Percentiles rank a stretch among this genome's conserved stretches.
These are phyloP conservation scores for Phaeotremella skinneri DNA, from an alignment of 768 basidiomycete species.

Conservation along the genomic window DNA sequence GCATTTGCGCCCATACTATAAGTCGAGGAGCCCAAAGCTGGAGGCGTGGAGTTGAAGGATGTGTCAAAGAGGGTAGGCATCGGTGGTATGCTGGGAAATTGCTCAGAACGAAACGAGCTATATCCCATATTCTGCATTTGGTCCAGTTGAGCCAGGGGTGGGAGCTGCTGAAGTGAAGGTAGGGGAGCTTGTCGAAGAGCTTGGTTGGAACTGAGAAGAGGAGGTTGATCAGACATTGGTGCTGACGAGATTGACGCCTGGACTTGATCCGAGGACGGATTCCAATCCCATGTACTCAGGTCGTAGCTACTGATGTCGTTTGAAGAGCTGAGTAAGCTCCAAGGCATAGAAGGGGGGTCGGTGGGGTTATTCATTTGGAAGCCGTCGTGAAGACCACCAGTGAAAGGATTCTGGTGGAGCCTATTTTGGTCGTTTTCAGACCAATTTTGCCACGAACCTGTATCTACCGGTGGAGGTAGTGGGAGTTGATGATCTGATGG, in stretches of 20 bases:
- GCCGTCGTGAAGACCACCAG: neutral
- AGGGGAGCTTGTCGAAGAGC: neutral
- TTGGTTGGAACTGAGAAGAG: neutral
- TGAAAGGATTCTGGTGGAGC: neutral
- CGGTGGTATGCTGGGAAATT: neutral
- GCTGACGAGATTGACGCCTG: neutral
- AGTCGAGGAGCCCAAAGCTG: neutral
- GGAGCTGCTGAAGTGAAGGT: neutral
- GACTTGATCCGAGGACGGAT: constrained; percentile 1
- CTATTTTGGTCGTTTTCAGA: too few species aligned
- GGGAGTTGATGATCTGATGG: neutral
- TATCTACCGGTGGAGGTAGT: neutral
- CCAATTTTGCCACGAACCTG: too few species aligned
- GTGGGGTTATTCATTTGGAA: neutral
- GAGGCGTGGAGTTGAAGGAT: neutral
- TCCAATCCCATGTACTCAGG: neutral
- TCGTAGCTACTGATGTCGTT: constrained; percentile 4
- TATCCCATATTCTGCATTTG: neutral
- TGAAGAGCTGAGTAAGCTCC: constrained; percentile 16
- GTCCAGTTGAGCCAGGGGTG: neutral
- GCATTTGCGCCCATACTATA: neutral
- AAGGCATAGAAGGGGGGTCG: constrained; percentile 4
- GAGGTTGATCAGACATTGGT: too few species aligned
- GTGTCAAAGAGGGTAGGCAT: neutral
- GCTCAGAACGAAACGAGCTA: neutral